Conservation (phyloP, 2,329 filamentous ascomycete genomes). For the Corynespora cassiicola region DNA sequence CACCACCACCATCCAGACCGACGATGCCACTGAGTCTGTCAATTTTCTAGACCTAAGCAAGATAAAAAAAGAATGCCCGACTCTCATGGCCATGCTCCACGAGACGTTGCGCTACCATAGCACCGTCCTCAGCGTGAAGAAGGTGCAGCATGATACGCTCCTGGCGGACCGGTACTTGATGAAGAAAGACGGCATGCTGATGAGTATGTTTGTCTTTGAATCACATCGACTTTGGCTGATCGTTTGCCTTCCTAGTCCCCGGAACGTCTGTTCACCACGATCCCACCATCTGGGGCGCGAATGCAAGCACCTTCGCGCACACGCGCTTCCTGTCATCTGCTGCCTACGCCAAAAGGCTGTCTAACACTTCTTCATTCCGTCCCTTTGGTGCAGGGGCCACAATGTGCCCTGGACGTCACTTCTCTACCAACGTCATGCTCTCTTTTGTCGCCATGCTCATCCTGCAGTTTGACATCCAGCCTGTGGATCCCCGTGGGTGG, state of each 20-base stretch:
- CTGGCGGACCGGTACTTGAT: constrained; percentile 41
- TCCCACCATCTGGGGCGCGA: constrained; percentile 38
- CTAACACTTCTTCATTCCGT: constrained; percentile 35
- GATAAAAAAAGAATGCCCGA: constrained; percentile 46
- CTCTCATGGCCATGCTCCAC: constrained; percentile 50
- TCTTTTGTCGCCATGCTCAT: constrained; percentile 40
- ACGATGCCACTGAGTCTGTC: too few species aligned
- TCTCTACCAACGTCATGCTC: constrained; percentile 43
- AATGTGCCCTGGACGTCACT: constrained; percentile 48
- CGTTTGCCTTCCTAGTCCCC: too few species aligned
- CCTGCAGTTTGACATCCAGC: constrained; percentile 39
- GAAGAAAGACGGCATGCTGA: constrained; percentile 42
- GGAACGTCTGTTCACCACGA: constrained; percentile 39
- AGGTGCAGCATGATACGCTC: constrained; percentile 44
- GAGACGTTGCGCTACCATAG: constrained; percentile 50
- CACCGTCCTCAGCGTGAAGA: constrained; percentile 46
- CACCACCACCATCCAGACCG: constrained; percentile 4
- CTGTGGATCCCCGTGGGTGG: constrained; percentile 27
- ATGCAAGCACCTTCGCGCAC: constrained; percentile 40
- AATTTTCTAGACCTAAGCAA: constrained; percentile 36
- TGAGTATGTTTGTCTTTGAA: too few species aligned
- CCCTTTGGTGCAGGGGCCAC: constrained; percentile 43
- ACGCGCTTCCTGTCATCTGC: constrained; percentile 32
- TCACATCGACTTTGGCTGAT: too few species aligned
- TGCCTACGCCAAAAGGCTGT: constrained; percentile 16